Base-by-base conservation (phyloP, 805 yeast species). In the Zygosaccharomyces gambellarensis region DNA sequence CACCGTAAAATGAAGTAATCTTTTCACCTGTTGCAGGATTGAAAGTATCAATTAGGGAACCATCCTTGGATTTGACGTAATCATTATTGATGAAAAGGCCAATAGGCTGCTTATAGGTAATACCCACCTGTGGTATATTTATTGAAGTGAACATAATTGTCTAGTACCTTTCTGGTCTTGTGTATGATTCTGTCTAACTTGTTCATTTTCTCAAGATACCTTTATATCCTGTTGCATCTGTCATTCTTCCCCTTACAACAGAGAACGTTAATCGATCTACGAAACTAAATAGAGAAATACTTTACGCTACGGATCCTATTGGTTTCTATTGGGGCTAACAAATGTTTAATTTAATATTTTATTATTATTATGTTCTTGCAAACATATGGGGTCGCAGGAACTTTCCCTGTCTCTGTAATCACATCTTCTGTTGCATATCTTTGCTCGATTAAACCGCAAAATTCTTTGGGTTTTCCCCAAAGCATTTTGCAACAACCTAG, bases 11-110 rank as follows among this genome's bases (percentile, higher is more conserved):
- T 4, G 74, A 65, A 3, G 77, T 63, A 50, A 79, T 75, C 39
- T 66, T 63, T 54, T 73, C 71, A 50, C 73, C 80, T 10, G 80
- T 78, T 3, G 80, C 65, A 14, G 84, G 84, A 53, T 78, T 69
- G 32, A 73, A 56, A 1, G 79, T 71, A 44, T 73, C 77, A 25
- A 78, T 65, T 27, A 62, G 65, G 28, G 68, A 62, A 34, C 71
- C 71, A 22, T 67, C 59, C 25, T 61, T 53, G 6, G 79, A 65
- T 28, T 63, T 56, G 31, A 71, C 69, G 64, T 76, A 79, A 61
- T 79, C 78, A 56, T 80, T 80, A 65, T 79, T 73, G 60, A 80
- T 79, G 64, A 79, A 82, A 52, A 82, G 69, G 5, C 87, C 88
- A n/a, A 80, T 51, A 34, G 86, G 87, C 58, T 80, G 85, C 23